A percentile compares a stretch with the other conserved stretches of the same genome.
phyloP scores from a whole-genome alignment of 805 yeast species.

The Yamadazyma kitorensis region DNA sequence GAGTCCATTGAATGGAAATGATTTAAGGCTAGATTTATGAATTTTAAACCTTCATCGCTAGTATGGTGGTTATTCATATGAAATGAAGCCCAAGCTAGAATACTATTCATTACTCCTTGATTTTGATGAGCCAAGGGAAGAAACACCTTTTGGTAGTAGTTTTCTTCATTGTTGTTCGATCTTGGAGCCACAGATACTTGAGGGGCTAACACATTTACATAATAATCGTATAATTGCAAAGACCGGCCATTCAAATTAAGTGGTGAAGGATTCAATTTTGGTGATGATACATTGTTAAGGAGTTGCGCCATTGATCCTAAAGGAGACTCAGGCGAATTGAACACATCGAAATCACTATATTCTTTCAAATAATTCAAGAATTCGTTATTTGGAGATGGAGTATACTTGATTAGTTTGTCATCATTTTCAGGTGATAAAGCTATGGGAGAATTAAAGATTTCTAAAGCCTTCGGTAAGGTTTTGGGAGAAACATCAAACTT shows the following conservation, averaged over 20 bases:
- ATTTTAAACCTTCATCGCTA: constrained; percentile 44
- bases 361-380: constrained; percentile 6
- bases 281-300: constrained; percentile 8
- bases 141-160: constrained; percentile 50
- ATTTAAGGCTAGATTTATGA: constrained; percentile 45
- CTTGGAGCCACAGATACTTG: constrained; percentile 48
- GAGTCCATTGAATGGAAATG: constrained; percentile 23
- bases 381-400: too few species aligned
- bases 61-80: constrained; percentile 35
- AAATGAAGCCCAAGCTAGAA: constrained; percentile 56
- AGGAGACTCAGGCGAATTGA: constrained; percentile 3
- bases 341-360: constrained; percentile 1
- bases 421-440: neutral
- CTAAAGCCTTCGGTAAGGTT: neutral
- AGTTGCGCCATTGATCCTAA: constrained; percentile 2
- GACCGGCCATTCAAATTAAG: constrained; percentile 2
- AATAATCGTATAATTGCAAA: constrained; percentile 43
- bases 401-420: neutral
- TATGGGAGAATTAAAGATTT: neutral
- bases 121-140: constrained; percentile 55
- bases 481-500: too few species aligned
- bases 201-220: constrained; percentile 42
- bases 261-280: constrained; percentile 8
- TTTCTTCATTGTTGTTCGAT: constrained; percentile 39
- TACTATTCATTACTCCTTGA: constrained; percentile 48